Evolutionary conservation across 2,329 filamentous ascomycete genomes (phyloP).

Genomic region (Colletotrichum musicola): DNA sequence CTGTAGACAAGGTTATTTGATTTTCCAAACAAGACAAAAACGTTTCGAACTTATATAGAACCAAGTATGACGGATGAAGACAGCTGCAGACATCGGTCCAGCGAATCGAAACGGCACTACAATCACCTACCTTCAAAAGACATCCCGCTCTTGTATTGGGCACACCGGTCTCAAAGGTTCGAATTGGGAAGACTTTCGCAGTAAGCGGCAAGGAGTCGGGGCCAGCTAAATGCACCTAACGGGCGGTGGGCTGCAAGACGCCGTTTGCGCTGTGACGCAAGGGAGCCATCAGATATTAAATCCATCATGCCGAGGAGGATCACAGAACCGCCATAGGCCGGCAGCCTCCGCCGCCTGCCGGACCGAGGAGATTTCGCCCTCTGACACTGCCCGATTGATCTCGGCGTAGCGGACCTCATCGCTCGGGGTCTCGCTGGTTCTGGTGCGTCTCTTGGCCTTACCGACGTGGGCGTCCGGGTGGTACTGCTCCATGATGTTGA

Average conservation of each 20-base stretch:
- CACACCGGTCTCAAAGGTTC: no score
- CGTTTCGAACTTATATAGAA: not conserved
- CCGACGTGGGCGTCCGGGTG: slow-evolving; percentile 85
- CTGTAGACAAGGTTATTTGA: not conserved
- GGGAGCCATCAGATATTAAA: slow-evolving; percentile 59
- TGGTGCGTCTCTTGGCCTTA: slow-evolving; percentile 65
- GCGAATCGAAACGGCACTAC: no score
- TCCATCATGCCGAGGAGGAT: slow-evolving; percentile 66
- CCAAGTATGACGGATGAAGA: not conserved
- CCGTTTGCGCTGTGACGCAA: slow-evolving; percentile 7
- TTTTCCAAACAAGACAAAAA: not conserved
- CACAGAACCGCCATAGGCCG: slow-evolving; percentile 84
- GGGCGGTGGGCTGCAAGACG: not conserved
- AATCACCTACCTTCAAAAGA: not conserved
- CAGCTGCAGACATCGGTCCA: not conserved
- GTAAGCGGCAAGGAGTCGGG: not conserved
- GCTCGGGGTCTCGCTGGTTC: slow-evolving; percentile 47
- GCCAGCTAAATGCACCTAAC: not conserved
- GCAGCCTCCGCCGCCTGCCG: slow-evolving; percentile 76
- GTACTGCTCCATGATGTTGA: slow-evolving; percentile 93
- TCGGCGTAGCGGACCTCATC: slow-evolving; percentile 76
- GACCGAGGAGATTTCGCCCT: slow-evolving; percentile 75
- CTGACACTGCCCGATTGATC: slow-evolving; percentile 78
- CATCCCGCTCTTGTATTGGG: not conserved
- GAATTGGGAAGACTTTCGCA: no score